Percentiles rank a stretch among this genome's conserved stretches.
Evolutionary conservation across 129 eudicot species (phyloP).

Genomic region (Erigeron canadensis): DNA sequence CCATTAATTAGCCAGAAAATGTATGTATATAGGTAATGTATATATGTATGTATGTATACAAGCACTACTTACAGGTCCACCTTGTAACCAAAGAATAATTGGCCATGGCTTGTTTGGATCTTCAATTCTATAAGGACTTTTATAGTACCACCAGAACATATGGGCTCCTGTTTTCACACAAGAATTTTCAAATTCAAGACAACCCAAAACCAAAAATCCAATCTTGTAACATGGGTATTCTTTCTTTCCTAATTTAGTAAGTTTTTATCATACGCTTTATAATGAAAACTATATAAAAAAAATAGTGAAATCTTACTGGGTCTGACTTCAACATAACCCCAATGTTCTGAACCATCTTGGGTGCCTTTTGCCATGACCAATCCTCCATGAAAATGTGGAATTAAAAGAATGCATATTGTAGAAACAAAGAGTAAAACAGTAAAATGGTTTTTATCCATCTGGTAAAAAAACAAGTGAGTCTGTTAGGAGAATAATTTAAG

Average conservation of each 20-base stretch:
- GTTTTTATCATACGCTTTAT: neutral
- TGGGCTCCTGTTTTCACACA: constrained; percentile 47
- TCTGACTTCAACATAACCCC: constrained; percentile 58
- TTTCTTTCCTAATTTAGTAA: constrained; percentile 2
- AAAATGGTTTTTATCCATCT: constrained; percentile 25
- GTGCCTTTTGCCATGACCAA: constrained; percentile 33
- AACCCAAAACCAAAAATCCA: neutral
- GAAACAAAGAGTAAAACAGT: constrained; percentile 10
- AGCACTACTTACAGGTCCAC: constrained; percentile 66
- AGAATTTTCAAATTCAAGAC: constrained; percentile 9
- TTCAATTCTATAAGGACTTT: constrained; percentile 49
- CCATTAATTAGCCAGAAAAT: neutral
- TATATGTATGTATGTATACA: neutral
- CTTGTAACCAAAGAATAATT: constrained; percentile 57
- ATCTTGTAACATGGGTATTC: constrained; percentile 21
- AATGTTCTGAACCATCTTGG: constrained; percentile 47
- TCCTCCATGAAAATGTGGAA: constrained; percentile 32
- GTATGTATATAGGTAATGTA: neutral
- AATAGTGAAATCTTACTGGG: constrained; percentile 37
- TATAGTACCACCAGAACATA: constrained; percentile 64
- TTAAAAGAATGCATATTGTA: constrained; percentile 24
- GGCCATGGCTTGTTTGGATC: constrained; percentile 66
- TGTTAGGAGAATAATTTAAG: neutral
- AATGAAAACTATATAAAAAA: neutral
- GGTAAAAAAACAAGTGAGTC: constrained; percentile 6